Evolutionary conservation across 2,329 filamentous ascomycete genomes (phyloP).

Genomic region (Colletotrichum siamense): DNA sequence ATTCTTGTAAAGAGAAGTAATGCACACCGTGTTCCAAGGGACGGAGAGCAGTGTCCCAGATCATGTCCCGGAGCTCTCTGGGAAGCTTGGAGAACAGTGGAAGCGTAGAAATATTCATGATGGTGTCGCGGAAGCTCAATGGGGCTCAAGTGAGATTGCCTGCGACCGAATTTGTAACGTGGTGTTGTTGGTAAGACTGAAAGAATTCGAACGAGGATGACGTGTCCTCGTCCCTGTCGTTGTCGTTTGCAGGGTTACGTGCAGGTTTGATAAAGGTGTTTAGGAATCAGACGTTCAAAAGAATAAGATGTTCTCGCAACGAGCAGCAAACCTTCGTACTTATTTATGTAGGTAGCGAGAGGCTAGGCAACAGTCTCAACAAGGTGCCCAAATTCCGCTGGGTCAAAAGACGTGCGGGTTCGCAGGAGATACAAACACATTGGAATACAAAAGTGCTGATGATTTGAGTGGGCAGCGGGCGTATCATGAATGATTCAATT

Average conservation of each 20-base stretch:
- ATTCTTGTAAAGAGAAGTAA: background rate
- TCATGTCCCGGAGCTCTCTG: background rate
- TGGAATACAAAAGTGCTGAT: background rate
- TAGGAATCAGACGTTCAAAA: background rate
- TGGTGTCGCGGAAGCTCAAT: background rate
- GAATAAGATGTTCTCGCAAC: background rate
- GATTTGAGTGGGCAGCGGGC: background rate
- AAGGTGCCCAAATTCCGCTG: rapidly evolving
- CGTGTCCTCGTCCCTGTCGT: too few species aligned
- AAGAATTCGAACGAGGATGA: background rate
- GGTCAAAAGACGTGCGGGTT: background rate
- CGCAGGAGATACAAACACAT: background rate
- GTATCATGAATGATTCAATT: background rate
- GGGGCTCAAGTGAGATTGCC: background rate
- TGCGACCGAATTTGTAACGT: rapidly evolving
- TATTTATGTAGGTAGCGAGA: background rate
- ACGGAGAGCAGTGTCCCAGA: background rate
- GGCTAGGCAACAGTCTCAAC: background rate
- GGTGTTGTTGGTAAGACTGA: background rate
- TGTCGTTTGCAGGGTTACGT: rapidly evolving
- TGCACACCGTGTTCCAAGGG: background rate
- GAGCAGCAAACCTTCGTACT: background rate
- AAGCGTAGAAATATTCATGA: background rate
- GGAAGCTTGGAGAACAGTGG: background rate
- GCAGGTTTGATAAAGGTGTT: background rate